Evolutionary conservation across 2,329 filamentous ascomycete species (phyloP), one percentile per base, ranked within the genome.

Genomic region (Calycina herbarum): DNA sequence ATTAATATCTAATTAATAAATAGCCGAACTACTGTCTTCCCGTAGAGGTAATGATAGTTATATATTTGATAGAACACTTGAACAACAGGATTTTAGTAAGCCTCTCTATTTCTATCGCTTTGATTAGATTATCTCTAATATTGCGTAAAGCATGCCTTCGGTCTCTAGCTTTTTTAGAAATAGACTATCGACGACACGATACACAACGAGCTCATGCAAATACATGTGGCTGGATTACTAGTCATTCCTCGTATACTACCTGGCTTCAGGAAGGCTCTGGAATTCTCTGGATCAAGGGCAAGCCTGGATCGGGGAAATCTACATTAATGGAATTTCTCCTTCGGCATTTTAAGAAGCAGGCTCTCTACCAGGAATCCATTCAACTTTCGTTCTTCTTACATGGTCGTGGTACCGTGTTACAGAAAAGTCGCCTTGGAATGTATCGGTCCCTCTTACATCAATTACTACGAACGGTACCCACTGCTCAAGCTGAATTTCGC

Each of bases 231-330:
- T 79, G 77, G 78, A 66, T 80, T 2, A 64, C 69, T 48, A 4
- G 61, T 57, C 69, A 79, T 40, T 6, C 64, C 1, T 62, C 51
- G 0, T 78, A 72, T 40, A 65, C 11, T 5, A 61, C 5, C 8
- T 79, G 77, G 77, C 33, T 63, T 3, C 2, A 5, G 0, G 0
- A 33, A 0, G 15, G 71, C 7, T 57, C 24, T n/a, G 72, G 67
- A 3, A 5, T 79, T 0, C 74, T 79, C 3, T 80, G 76, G 77
- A 76, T 81, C 42, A 78, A 77, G 59, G 79, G 79, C 1, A 78
- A 80, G 31, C 78, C 79, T 2, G 78, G 78, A 5, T 75, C 76
- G 0, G 78, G 79, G 1, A 81, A 81, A 62, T 79, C 78, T 5
- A 80, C 78, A 1, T 64, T 81, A 38, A 70, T 81, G 59, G 71